Conservation (phyloP, 768 basidiomycete species). For the Boletus rubescentipes region DNA sequence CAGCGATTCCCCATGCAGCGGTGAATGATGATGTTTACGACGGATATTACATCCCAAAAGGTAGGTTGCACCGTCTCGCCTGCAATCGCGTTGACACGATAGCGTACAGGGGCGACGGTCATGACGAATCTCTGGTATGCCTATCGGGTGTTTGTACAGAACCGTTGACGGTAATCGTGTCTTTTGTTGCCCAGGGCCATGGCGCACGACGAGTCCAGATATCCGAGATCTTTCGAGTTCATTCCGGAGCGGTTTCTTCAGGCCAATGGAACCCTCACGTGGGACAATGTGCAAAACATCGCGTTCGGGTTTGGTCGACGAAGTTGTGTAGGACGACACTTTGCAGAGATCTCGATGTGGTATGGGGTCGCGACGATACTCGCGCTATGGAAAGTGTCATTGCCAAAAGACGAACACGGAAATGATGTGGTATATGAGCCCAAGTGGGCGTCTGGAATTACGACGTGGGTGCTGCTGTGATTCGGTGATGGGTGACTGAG, state of each 20-base stretch:
- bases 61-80: not conserved
- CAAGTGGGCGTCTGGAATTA: conserved; percentile 13
- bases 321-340: conserved; percentile 19
- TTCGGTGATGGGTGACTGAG: not conserved
- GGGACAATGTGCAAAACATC: conserved; percentile 10
- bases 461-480: conserved; percentile 9
- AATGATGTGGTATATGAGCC: conserved; percentile 6
- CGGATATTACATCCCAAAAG: conserved; percentile 13
- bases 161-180: not conserved
- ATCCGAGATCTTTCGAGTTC: conserved; percentile 37
- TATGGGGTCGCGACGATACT: conserved; percentile 17
- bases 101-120: conserved; percentile 15
- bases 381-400: conserved; percentile 12
- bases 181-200: conserved; percentile 12
- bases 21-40: conserved; percentile 19
- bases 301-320: conserved; percentile 26
- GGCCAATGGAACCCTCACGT: conserved; percentile 12
- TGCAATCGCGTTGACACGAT: not conserved
- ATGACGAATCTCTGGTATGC: conserved; percentile 33
- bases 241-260: conserved; percentile 36
- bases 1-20: conserved; percentile 15
- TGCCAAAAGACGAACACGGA: conserved; percentile 13
- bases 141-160: not conserved
- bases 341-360: conserved; percentile 17
- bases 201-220: conserved; percentile 27